Evolutionary conservation across 768 basidiomycete species (phyloP).

Genomic region (Mycena belliarum): DNA sequence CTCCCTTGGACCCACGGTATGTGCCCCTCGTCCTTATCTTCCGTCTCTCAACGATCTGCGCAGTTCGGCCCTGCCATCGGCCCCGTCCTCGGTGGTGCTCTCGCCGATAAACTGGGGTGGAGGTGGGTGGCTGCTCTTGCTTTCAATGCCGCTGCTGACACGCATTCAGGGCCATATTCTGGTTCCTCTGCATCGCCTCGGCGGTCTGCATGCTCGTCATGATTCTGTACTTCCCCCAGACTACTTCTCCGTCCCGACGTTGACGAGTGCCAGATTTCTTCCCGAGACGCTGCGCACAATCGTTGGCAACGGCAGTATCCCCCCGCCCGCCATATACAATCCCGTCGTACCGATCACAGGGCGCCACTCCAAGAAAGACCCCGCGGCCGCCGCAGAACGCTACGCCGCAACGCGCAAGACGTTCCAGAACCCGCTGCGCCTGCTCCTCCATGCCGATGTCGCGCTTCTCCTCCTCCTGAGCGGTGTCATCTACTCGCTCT

Average conservation of each 20-base stretch:
- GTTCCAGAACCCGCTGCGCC: conserved; percentile 54
- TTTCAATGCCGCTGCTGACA: background rate
- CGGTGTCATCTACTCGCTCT: conserved; percentile 52
- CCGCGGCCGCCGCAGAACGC: conserved; percentile 30
- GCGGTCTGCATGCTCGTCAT: conserved; percentile 47
- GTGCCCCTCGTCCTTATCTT: conserved; percentile 11
- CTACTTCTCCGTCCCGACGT: conserved; percentile 12
- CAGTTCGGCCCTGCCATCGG: conserved; percentile 64
- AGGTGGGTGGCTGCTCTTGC: conserved; percentile 32
- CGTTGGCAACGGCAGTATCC: conserved; percentile 54
- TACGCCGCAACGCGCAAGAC: conserved; percentile 24
- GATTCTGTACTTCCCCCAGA: conserved; percentile 37
- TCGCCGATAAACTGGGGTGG: conserved; percentile 67
- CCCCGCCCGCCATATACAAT: conserved; percentile 47
- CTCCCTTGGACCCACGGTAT: conserved; percentile 60
- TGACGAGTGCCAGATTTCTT: conserved; percentile 40
- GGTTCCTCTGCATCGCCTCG: conserved; percentile 57
- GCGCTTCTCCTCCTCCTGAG: conserved; percentile 51
- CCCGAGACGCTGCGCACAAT: conserved; percentile 56
- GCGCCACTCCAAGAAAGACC: conserved; percentile 29
- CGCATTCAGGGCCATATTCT: conserved; percentile 53
- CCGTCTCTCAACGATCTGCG: conserved; percentile 1
- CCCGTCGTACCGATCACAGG: conserved; percentile 54
- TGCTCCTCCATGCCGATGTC: conserved; percentile 60
- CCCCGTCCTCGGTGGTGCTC: conserved; percentile 61